Evolutionary conservation across 169 alveolate species (phyloP), one percentile per base, ranked within the genome.

Genomic region (Eimeria maxima): DNA sequence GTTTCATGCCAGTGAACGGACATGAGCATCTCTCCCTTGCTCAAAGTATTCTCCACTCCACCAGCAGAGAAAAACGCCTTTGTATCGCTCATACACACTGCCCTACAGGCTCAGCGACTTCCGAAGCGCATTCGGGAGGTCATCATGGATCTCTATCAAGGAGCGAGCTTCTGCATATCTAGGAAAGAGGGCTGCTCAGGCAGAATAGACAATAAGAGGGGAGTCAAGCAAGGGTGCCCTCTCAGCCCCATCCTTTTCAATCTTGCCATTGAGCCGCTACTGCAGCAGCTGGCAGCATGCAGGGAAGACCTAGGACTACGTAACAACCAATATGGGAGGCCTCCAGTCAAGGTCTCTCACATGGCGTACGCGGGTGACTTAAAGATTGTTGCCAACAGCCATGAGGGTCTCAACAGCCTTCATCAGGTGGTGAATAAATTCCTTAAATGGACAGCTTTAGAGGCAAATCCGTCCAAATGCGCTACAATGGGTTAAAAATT

Each of bases 391-490:
- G 80, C 80, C 80, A 33, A 7, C 80, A 69, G n/a, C 13, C 80
- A 47, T 33, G 13, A 0, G 45, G 80, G 80, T 2, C 0, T 69
- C 80, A 69, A 47, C 45, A 69, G 20, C 42, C 80, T 4, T 33
- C 80, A 69, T 47, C 80, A 69, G 27, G 80, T 69, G 47, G 80
- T 69, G 13, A 16, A 20, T 0, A 10, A n/a, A 6, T 69, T 69
- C 80, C 45, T 69, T n/a, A 0, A 69, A 0, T 20, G 80, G 80
- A n/a, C 80, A 16, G 80, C 16, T 10, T 4, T 69, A 29, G 45
- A 69, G 80, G 45, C 80, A 47, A 69, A 69, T 47, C 80, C 80
- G 80, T 69, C 80, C 80, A 69, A 20, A 69, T 69, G 80, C 45
- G 80, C 45, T 11, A 69, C 80, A 4, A 1, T 69, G 80, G 45